These are phyloP conservation scores for Calonectria leucothoes DNA, from an alignment of 2,329 filamentous ascomycete genomes.

Conservation along the genomic window DNA sequence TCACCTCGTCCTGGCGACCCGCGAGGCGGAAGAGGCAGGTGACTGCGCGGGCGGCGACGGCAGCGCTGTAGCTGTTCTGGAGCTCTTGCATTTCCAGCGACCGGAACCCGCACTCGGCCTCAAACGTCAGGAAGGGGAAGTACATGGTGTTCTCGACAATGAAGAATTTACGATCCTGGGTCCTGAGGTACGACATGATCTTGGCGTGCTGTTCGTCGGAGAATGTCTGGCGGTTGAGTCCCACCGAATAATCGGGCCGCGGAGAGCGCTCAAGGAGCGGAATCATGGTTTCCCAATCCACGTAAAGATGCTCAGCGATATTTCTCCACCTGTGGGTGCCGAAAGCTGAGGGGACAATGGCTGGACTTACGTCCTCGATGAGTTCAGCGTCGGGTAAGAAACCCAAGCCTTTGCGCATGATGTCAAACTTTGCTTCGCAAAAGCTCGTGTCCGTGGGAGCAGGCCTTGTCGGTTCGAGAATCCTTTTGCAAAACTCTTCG, in stretches of 20 bases:
- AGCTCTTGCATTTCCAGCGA: neutral
- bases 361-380: neutral
- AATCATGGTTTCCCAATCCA: neutral
- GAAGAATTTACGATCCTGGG: no score
- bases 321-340: neutral
- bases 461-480: neutral
- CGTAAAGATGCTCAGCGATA: neutral
- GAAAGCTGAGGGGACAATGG: neutral
- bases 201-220: neutral
- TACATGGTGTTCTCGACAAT: neutral
- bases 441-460: neutral
- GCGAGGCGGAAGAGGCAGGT: neutral
- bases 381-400: neutral
- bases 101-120: neutral
- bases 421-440: neutral
- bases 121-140: neutral
- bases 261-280: fast-evolving
- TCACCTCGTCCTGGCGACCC: neutral
- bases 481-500: neutral
- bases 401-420: neutral
- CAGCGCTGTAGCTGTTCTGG: neutral
- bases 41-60: neutral
- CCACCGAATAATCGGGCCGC: neutral
- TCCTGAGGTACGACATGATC: no score
- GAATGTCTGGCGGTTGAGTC: neutral